Conservation (phyloP, 2,329 filamentous ascomycete genomes). For the Neofusicoccum parvum region DNA sequence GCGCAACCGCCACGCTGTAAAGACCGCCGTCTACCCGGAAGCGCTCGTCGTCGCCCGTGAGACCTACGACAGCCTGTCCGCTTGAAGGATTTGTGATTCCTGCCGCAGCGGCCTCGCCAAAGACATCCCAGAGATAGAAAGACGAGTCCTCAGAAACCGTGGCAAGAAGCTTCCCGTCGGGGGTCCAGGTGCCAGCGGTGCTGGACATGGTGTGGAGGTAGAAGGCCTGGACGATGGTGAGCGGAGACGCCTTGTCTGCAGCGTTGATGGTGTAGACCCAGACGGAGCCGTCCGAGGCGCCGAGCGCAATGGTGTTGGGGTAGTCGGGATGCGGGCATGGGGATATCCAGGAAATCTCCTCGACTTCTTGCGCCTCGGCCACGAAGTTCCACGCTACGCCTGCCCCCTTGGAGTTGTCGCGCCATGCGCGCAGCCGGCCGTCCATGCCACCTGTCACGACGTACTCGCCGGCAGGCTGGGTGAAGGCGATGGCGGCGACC, state of each 20-base stretch:
- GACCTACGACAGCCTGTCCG: slow-evolving; percentile 68
- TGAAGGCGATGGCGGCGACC: slow-evolving; percentile 84
- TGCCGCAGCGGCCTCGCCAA: slow-evolving; percentile 72
- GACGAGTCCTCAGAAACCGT: slow-evolving; percentile 88
- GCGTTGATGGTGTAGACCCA: slow-evolving; percentile 92
- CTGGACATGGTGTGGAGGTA: slow-evolving; percentile 85
- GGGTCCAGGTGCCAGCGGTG: slow-evolving; percentile 88
- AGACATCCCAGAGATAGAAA: slow-evolving; percentile 91
- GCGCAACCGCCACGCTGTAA: slow-evolving; percentile 83
- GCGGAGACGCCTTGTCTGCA: slow-evolving; percentile 59
- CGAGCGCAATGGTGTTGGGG: slow-evolving; percentile 82
- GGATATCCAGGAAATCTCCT: slow-evolving; percentile 90
- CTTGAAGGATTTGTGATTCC: slow-evolving; percentile 58
- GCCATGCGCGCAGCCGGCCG: slow-evolving; percentile 75
- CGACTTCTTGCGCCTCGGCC: slow-evolving; percentile 82
- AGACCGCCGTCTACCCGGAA: slow-evolving; percentile 91
- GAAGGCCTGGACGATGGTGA: slow-evolving; percentile 87
- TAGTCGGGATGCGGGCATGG: slow-evolving; percentile 72
- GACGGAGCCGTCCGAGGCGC: slow-evolving; percentile 86
- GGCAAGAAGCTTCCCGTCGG: slow-evolving; percentile 81
- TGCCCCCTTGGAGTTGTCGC: slow-evolving; percentile 43
- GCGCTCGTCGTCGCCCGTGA: slow-evolving; percentile 81
- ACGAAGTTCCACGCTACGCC: slow-evolving; percentile 64
- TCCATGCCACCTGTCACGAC: slow-evolving; percentile 87
- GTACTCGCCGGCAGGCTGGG: slow-evolving; percentile 78